Percentiles rank a stretch among this genome's conserved stretches.
phyloP scores from a whole-genome alignment of 2,329 filamentous ascomycete genomes.

The Onygenales sp. region DNA sequence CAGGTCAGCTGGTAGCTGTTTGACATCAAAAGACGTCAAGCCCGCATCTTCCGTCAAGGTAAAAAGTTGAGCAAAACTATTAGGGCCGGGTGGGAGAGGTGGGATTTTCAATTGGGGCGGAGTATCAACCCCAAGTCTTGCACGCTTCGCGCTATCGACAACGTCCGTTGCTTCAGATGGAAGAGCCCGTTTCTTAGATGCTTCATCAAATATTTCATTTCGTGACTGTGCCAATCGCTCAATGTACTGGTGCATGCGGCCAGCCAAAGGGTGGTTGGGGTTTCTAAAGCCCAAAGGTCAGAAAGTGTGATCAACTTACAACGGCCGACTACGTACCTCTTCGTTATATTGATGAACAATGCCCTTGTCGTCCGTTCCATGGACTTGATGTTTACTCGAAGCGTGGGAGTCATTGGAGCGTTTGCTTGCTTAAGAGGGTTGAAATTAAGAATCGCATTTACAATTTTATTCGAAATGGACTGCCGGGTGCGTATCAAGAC shows the following conservation, averaged over 20 bases:
- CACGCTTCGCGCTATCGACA: conserved; percentile 70
- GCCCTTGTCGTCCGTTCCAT: conserved; percentile 90
- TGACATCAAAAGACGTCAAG: conserved; percentile 72
- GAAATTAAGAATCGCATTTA: conserved; percentile 79
- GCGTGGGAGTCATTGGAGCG: conserved; percentile 65
- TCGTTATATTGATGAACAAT: conserved; percentile 71
- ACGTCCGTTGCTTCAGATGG: conserved; percentile 62
- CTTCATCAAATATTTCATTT: conserved; percentile 69
- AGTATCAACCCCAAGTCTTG: conserved; percentile 53
- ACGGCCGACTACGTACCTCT: conserved; percentile 47
- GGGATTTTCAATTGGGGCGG: conserved; percentile 48
- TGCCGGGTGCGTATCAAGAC: conserved; percentile 74
- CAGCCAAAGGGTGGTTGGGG: conserved; percentile 63
- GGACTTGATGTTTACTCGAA: conserved; percentile 75
- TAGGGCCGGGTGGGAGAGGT: conserved; percentile 63
- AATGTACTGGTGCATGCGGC: conserved; percentile 77
- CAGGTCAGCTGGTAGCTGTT: conserved; percentile 63
- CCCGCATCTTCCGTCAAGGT: conserved; percentile 70
- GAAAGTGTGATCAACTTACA: background rate
- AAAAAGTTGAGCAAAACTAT: conserved; percentile 75
- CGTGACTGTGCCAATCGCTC: conserved; percentile 72
- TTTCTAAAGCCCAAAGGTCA: conserved; percentile 47
- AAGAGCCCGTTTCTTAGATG: conserved; percentile 63
- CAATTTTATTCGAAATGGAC: conserved; percentile 71
- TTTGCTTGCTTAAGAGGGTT: conserved; percentile 78